Percentiles rank a stretch among this genome's conserved stretches.
Evolutionary conservation across 805 yeast genomes (phyloP).

Genomic region (Candida pseudofarinosa): DNA sequence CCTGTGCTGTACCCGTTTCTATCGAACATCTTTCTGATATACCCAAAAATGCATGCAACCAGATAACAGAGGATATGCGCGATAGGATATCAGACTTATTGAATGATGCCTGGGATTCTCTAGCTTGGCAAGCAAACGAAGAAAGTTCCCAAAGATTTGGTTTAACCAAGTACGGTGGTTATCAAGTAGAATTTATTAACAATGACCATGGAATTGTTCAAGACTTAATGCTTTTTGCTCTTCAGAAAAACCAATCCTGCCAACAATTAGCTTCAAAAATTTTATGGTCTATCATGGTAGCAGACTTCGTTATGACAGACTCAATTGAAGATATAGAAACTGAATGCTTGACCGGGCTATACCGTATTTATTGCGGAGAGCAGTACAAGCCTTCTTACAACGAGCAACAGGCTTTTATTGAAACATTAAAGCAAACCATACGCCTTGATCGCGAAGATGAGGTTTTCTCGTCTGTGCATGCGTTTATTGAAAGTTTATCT

Average conservation of each 20-base stretch:
- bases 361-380: conserved; percentile 57
- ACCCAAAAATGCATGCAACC: conserved; percentile 66
- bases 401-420: conserved; percentile 54
- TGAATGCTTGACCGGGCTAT: conserved; percentile 60
- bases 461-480: conserved; percentile 47
- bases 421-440: conserved; percentile 45
- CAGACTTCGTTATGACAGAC: conserved; percentile 59
- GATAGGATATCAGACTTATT: conserved; percentile 53
- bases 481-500: conserved; percentile 50
- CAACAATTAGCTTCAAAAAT: conserved; percentile 61
- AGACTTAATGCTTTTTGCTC: conserved; percentile 61
- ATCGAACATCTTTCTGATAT: conserved; percentile 67
- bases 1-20: conserved; percentile 64
- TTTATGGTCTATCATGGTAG: conserved; percentile 67
- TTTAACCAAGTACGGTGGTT: conserved; percentile 60
- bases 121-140: conserved; percentile 60
- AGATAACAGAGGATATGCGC: conserved; percentile 61
- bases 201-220: conserved; percentile 57
- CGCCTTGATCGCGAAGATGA: conserved; percentile 62
- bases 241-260: conserved; percentile 62
- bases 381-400: conserved; percentile 51
- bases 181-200: conserved; percentile 60
- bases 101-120: conserved; percentile 64
- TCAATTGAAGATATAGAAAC: conserved; percentile 56
- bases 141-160: conserved; percentile 58